Percentiles rank a stretch among this genome's conserved stretches.
phyloP scores from a whole-genome alignment of 1,139 yeast genomes.

The Suhomyces atakaporum region DNA sequence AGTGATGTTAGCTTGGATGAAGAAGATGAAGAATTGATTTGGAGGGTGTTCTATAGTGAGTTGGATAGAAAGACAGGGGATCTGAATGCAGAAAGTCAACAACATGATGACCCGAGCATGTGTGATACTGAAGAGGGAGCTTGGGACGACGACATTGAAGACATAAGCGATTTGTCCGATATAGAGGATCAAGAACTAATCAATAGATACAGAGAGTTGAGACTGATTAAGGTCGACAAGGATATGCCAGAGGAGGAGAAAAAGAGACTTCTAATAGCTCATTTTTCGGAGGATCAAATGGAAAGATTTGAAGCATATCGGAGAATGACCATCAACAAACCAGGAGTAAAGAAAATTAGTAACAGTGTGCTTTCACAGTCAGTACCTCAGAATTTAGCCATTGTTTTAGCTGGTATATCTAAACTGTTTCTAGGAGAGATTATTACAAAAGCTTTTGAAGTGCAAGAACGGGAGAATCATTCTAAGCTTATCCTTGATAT shows the following conservation, averaged over 20 bases:
- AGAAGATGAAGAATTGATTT: constrained; percentile 50
- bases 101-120: constrained; percentile 12
- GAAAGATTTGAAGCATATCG: constrained; percentile 85
- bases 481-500: constrained; percentile 41
- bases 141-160: constrained; percentile 14
- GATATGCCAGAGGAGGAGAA: constrained; percentile 49
- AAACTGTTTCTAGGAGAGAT: constrained; percentile 88
- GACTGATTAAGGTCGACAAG: constrained; percentile 23
- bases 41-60: constrained; percentile 44
- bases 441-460: constrained; percentile 76
- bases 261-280: constrained; percentile 65
- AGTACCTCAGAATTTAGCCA: constrained; percentile 80
- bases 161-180: constrained; percentile 33
- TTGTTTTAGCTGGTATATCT: constrained; percentile 82
- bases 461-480: constrained; percentile 57
- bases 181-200: constrained; percentile 42
- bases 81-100: constrained; percentile 6
- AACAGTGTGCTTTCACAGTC: constrained; percentile 79
- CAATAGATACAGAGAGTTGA: constrained; percentile 32
- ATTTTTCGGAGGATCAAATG: constrained; percentile 82
- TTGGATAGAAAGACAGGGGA: constrained; percentile 8
- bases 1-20: constrained; percentile 49
- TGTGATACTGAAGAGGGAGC: constrained; percentile 20
- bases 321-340: constrained; percentile 76
- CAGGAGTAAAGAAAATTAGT: constrained; percentile 80